Base-by-base conservation (phyloP, 495 filamentous ascomycete species). In the Tuber borchii region DNA sequence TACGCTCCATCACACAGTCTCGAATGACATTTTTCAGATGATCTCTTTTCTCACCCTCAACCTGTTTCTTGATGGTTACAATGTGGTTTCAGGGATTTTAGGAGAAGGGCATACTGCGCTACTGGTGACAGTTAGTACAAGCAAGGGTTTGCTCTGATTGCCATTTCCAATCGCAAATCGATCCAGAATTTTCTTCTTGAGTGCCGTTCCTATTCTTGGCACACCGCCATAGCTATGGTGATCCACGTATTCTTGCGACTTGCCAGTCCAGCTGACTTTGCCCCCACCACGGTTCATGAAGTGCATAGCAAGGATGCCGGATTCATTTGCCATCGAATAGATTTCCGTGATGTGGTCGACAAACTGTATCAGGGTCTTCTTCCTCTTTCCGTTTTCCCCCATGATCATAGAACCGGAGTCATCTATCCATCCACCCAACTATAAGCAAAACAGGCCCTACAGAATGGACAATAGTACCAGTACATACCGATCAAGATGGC, bases 401-500 rank as follows among this genome's bases (percentile, higher is more conserved):
- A 90, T 88, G 69, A 86, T 83, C 83, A 92, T 92, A 26, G 90
- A 91, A 37, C 88, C 89, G 82, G 88, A 90, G 82, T 92, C 90
- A 82, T 91, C 90, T 82, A 22, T 10, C 2, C 26, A 17, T 10
- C 2, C 26, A 14, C 2, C 45, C 26, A 40, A 40, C 39, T 40
- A 40, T 40, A 40, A 40, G 39, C 39, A 40, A 40, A 40, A 37
- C 34, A 37, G 5, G 39, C 39, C 39, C 2, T 40, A 40, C 37
- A 17, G 44, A 68, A 70, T 69, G 1, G 0, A 17, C n/a, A 7
- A 2, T 31, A 34, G 65, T 6, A 19, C 39, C 39, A 40, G 39
- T 2, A 40, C 39, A 40, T 40, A 40, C 39, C 39, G 39, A 40
- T 40, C 5, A 80, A 72, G 34, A 79, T 48, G 43, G 74, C 48